Evolutionary conservation across 768 basidiomycete species (phyloP).

Genomic region (Boletellus emodensis): DNA sequence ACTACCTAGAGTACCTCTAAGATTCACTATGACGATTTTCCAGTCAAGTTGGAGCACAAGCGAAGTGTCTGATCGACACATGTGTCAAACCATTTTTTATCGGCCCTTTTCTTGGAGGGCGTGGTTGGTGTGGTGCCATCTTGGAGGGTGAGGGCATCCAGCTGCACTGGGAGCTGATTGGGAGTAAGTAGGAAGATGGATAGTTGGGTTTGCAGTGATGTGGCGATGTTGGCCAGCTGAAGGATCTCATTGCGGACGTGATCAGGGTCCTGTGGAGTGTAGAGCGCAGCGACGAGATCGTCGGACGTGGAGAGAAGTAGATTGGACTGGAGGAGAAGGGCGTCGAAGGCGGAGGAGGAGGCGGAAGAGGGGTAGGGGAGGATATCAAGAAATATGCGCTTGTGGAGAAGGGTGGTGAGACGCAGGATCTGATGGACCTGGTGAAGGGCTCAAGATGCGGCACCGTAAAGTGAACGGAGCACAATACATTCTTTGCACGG

Average conservation of each 20-base stretch:
- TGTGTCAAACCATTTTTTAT: conserved; percentile 57
- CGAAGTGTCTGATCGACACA: conserved; percentile 63
- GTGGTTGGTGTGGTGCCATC: neutral
- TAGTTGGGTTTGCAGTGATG: conserved; percentile 33
- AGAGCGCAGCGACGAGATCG: conserved; percentile 63
- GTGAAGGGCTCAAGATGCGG: conserved; percentile 1
- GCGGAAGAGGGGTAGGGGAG: conserved; percentile 34
- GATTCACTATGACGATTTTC: neutral
- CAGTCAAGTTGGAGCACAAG: conserved; percentile 29
- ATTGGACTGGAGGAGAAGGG: conserved; percentile 47
- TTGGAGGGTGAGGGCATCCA: conserved; percentile 24
- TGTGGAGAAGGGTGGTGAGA: conserved; percentile 57
- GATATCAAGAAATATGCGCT: conserved; percentile 52
- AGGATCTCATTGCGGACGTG: conserved; percentile 39
- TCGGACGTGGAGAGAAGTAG: conserved; percentile 54
- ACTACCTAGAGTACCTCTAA: neutral
- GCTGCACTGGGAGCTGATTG: conserved; percentile 21
- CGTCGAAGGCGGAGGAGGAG: conserved; percentile 40
- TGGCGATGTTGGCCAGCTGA: conserved; percentile 36
- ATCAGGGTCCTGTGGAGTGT: conserved; percentile 54
- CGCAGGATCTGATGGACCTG: conserved; percentile 63
- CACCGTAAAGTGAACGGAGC: neutral
- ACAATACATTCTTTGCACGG: conserved; percentile 54
- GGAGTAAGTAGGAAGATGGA: conserved; percentile 20
- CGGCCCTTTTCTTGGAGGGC: conserved; percentile 31